Base-by-base conservation (phyloP, 2,329 filamentous ascomycete species). In the Cladosporium sp. region DNA sequence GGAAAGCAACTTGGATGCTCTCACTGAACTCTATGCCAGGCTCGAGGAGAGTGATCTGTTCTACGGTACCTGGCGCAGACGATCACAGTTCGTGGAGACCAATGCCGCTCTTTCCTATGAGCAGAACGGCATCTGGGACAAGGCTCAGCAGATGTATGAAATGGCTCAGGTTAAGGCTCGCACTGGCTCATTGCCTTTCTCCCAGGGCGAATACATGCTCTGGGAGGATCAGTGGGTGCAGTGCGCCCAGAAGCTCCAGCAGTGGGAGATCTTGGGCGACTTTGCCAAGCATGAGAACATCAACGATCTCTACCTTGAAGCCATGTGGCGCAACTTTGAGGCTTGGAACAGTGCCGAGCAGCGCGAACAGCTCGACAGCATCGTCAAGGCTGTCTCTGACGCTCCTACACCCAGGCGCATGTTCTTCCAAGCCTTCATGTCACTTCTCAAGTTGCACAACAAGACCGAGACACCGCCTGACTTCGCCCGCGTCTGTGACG, bases 161-260 rank as follows among this genome's bases (percentile, higher is more conserved):
- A 88, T 88, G 58, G 94, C 95, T 0, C 95, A 99, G 74, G 91
- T 99, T 73, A 99, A 97, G 74, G 94, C 95, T 45, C 86, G 95
- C 49, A 97, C 93, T 0, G 94, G 92, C 54, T 90, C 93, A n/a
- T 86, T 97, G 61, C 93, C 94, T 0, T 97, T 97, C 74, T 96
- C 93, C 1, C 90, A 95, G 67, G 92, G 88, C 34, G 94, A 99
- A 74, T 99, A 99, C 75, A 97, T 96, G 84, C 83, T 99, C 1
- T 99, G 94, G 94, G 94, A 99, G 75, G 94, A 99, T 70, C 95
- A 99, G 68, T 99, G 94, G 94, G 88, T 99, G 42, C 83, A 97
- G 51, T 99, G 94, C 73, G 94, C 93, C 0, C 92, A 97, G 76
- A 99, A 99, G 76, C 81, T 99, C 47, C 95, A 99, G 73, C 95